Base-by-base conservation (phyloP, 306 rosid species). In the Trifolium dubium region DNA sequence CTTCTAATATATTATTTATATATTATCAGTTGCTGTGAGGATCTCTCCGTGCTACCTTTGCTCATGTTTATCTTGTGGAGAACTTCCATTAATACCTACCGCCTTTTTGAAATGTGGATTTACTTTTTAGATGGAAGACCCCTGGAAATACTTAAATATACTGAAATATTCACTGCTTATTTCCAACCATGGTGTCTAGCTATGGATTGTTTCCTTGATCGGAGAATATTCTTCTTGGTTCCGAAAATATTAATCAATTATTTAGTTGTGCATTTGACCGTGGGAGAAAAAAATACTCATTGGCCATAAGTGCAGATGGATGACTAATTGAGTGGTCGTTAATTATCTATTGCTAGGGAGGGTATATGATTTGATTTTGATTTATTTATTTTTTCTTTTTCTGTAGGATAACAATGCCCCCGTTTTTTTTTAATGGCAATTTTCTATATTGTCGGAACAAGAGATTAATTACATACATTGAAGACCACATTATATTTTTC, bases 1-100 rank as follows among this genome's bases (percentile, higher is more conserved):
- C 68, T 86, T 86, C 75, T 86, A 64, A 83, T 58, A 14, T 28
- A 14, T 63, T 8, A 28, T 13, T 34, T 54, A 41, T 2, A 41
- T 30, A 69, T 8, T 67, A 8, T 19, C 66, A 65, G 37, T 70
- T 76, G 67, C 73, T 44, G 43, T 72, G 60, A 79, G 81, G 81
- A 59, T 37, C 59, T 41, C 29, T 60, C 17, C 50, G 9, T 51
- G 55, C 40, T 55, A 49, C 64, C 43, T 58, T 61, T 18, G 30
- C 50, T 44, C 35, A 44, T 81, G 39, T 54, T 78, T 67, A 37
- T 41, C 23, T 46, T 67, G 69, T 29, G 74, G 40, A 68, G 72
- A 73, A 69, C 66, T 60, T 40, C 35, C 81, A 75, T 39, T 35
- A 68, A 10, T 41, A 79, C n/a, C 71, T 41, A 79, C n/a, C 71